Evolutionary conservation across 345 rosid species (phyloP).

Genomic region (Acer campestre): DNA sequence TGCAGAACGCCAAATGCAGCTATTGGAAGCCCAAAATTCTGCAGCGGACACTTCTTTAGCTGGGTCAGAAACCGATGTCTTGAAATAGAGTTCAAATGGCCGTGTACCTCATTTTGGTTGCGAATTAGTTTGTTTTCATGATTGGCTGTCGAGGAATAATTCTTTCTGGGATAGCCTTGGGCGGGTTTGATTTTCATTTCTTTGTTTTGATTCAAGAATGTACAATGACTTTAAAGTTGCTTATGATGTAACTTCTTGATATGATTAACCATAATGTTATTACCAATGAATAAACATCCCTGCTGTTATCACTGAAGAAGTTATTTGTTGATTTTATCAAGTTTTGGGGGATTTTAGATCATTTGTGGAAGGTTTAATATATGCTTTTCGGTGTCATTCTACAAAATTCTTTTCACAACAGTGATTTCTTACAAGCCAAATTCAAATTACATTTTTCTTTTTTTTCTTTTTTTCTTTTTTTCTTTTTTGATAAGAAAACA

Average conservation of each 20-base stretch:
- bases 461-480: too few species aligned
- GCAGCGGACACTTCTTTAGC: constrained; percentile 29
- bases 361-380: not conserved
- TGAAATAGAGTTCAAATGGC: constrained; percentile 8
- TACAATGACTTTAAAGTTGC: not conserved
- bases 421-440: too few species aligned
- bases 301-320: not conserved
- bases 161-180: not conserved
- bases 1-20: constrained; percentile 90
- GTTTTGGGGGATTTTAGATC: too few species aligned
- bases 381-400: not conserved
- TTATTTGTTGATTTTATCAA: not conserved
- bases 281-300: not conserved
- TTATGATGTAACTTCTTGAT: not conserved
- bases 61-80: constrained; percentile 25
- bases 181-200: not conserved
- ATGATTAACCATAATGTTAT: not conserved
- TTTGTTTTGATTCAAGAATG: not conserved
- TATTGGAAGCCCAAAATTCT: constrained; percentile 65
- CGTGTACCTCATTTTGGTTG: not conserved
- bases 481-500: too few species aligned
- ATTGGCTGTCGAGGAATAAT: not conserved
- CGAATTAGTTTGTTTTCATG: not conserved
- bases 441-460: too few species aligned
- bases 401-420: too few species aligned